Percentiles rank a stretch among this genome's conserved stretches.
phyloP scores from a whole-genome alignment of 257 asterid species.

The Nicotiana paniculata region DNA sequence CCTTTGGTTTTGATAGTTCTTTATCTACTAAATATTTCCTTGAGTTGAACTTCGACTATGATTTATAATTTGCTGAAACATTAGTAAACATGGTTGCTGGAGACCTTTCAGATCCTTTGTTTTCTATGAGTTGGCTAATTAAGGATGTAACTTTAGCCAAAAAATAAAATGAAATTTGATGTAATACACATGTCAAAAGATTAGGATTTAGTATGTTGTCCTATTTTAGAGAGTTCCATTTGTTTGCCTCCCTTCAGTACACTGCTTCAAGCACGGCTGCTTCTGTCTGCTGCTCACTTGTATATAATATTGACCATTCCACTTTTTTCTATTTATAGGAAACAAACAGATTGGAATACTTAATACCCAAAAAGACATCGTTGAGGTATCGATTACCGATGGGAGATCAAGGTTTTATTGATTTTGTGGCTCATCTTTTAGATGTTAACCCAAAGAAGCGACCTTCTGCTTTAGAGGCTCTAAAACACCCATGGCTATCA shows the following conservation, averaged over 20 bases:
- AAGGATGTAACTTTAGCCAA: not conserved
- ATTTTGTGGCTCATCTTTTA: constrained; percentile 24
- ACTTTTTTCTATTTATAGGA: constrained; percentile 12
- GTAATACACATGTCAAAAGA: not conserved
- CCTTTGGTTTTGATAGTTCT: not conserved
- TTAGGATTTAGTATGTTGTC: not conserved
- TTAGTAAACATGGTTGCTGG: not conserved
- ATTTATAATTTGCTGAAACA: not conserved
- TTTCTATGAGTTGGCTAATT: not conserved
- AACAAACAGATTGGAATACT: constrained; percentile 25
- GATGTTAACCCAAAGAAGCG: constrained; percentile 26
- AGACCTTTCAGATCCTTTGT: not conserved
- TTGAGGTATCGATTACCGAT: constrained; percentile 26
- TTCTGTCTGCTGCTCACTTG: not conserved
- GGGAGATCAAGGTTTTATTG: constrained; percentile 28
- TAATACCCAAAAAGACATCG: constrained; percentile 26
- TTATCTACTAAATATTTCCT: not conserved
- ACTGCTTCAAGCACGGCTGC: not conserved
- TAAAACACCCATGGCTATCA: constrained; percentile 28
- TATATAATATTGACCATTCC: not conserved
- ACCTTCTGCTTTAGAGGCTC: constrained; percentile 31
- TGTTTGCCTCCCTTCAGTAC: not conserved
- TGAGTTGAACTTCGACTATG: not conserved
- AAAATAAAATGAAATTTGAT: not conserved
- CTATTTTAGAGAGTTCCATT: not conserved